Percentiles rank a stretch among this genome's conserved stretches.
These are phyloP conservation scores for Pisolithus tinctorius DNA, from an alignment of 768 basidiomycete species.

Conservation along the genomic window DNA sequence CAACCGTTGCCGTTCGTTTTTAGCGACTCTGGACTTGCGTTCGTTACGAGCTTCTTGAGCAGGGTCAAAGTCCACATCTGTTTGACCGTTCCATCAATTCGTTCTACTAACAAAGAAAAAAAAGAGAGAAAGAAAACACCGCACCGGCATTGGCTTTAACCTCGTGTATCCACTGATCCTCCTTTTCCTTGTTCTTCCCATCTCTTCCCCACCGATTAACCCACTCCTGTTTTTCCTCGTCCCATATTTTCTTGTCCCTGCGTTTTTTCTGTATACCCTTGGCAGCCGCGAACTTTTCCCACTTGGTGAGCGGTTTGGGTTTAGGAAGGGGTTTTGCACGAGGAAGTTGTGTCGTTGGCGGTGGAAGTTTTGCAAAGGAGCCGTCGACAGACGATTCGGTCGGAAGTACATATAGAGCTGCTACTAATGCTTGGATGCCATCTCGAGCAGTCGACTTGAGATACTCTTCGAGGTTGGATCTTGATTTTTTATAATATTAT, in stretches of 20 bases:
- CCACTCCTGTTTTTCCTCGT: conserved; percentile 93
- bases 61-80: conserved; percentile 80
- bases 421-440: conserved; percentile 75
- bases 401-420: conserved; percentile 77
- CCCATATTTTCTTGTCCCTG: conserved; percentile 81
- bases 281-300: conserved; percentile 91
- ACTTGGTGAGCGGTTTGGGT: conserved; percentile 89
- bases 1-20: conserved; percentile 74
- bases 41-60: conserved; percentile 65
- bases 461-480: conserved; percentile 73
- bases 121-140: conserved; percentile 11
- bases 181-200: conserved; percentile 82
- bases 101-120: not conserved
- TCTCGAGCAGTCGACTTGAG: conserved; percentile 75
- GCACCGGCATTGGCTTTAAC: conserved; percentile 81
- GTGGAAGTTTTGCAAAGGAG: conserved; percentile 75
- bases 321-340: conserved; percentile 91
- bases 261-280: conserved; percentile 86
- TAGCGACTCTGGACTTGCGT: conserved; percentile 73
- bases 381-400: conserved; percentile 71
- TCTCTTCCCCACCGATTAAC: conserved; percentile 84
- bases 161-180: conserved; percentile 89
- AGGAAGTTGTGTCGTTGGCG: conserved; percentile 71
- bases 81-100: not conserved
- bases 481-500: conserved; percentile 22